phyloP scores from a whole-genome alignment of 768 basidiomycete species.

The Fomitopsis pulvina region DNA sequence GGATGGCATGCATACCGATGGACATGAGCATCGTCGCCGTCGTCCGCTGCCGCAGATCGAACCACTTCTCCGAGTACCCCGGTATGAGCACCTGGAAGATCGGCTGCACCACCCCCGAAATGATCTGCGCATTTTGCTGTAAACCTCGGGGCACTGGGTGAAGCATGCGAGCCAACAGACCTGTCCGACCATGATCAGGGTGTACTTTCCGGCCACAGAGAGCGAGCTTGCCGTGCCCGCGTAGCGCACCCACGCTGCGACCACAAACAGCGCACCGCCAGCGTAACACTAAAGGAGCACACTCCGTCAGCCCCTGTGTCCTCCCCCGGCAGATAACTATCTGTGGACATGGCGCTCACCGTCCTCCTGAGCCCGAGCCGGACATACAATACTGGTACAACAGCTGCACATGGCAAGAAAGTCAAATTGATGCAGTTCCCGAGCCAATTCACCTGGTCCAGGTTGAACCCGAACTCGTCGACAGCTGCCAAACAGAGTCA shows the following conservation, averaged over 20 bases:
- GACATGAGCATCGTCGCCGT: slow-evolving; percentile 67
- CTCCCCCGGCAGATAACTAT: background rate
- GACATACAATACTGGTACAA: slow-evolving; percentile 50
- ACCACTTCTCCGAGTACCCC: slow-evolving; percentile 81
- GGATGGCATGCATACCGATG: slow-evolving; percentile 26
- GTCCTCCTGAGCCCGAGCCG: slow-evolving; percentile 56
- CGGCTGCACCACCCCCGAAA: slow-evolving; percentile 61
- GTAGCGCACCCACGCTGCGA: slow-evolving; percentile 74
- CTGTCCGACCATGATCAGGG: slow-evolving; percentile 67
- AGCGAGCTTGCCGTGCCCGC: slow-evolving; percentile 58
- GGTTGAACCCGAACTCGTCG: slow-evolving; percentile 56
- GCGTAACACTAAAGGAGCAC: slow-evolving; percentile 45
- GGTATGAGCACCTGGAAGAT: slow-evolving; percentile 75
- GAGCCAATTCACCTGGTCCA: slow-evolving; percentile 77
- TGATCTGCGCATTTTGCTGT: slow-evolving; percentile 33
- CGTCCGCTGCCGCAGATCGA: slow-evolving; percentile 66
- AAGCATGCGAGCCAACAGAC: slow-evolving; percentile 26
- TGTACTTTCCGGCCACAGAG: slow-evolving; percentile 45
- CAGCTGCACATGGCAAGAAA: slow-evolving; percentile 56
- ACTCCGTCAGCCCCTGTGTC: background rate
- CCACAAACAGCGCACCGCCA: slow-evolving; percentile 44
- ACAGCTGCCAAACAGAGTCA: slow-evolving; percentile 35
- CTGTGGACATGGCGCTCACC: slow-evolving; percentile 33
- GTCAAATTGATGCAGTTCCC: slow-evolving; percentile 59
- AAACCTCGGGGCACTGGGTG: background rate